These are phyloP conservation scores for Erodium texanum DNA, from an alignment of 441 rosid species.

Conservation along the genomic window DNA sequence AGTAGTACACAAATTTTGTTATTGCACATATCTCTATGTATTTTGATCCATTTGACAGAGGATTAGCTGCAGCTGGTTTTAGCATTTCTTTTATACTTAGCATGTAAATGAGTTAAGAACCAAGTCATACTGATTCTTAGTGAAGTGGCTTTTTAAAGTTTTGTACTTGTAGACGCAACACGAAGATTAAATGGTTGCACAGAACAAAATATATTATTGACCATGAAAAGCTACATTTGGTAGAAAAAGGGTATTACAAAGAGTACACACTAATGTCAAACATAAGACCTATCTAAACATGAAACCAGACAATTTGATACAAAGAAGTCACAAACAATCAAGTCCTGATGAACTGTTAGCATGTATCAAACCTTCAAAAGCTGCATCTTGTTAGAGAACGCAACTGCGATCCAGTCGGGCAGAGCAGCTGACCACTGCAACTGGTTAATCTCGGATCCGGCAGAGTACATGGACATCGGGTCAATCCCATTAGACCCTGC, in stretches of 20 bases:
- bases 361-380: slow-evolving; percentile 70
- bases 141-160: neutral
- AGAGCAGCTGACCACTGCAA: slow-evolving; percentile 74
- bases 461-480: slow-evolving; percentile 71
- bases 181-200: neutral
- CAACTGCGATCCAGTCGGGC: slow-evolving; percentile 87
- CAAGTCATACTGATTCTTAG: no score
- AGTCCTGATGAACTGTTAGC: neutral
- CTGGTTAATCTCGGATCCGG: slow-evolving; percentile 77
- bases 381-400: slow-evolving; percentile 75
- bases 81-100: neutral
- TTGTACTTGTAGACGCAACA: neutral
- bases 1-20: neutral
- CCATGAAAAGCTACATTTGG: neutral
- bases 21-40: no score
- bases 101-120: neutral
- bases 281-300: neutral
- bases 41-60: neutral
- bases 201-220: neutral
- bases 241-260: neutral
- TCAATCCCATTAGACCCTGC: slow-evolving; percentile 92
- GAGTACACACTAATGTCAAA: neutral
- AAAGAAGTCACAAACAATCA: neutral
- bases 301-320: neutral
- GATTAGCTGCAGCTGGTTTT: neutral